These are phyloP conservation scores for Botryotinia convoluta DNA, from an alignment of 2,329 filamentous ascomycete genomes.

Conservation along the genomic window DNA sequence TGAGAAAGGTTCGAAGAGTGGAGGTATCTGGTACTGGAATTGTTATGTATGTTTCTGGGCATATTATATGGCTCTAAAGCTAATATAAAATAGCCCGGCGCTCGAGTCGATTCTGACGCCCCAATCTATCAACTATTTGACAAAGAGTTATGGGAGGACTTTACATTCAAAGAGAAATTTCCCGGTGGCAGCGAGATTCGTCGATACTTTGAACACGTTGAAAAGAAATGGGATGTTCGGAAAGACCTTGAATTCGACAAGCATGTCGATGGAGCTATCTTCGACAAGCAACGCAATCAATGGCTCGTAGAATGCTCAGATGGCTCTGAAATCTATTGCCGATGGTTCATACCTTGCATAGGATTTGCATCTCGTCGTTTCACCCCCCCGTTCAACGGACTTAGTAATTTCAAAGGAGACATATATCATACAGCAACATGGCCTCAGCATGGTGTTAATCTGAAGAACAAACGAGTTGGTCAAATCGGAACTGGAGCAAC, in stretches of 20 bases:
- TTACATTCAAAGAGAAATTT: conserved; percentile 55
- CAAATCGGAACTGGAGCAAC: conserved; percentile 30
- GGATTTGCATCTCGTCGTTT: conserved; percentile 33
- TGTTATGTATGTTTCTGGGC: conserved; percentile 38
- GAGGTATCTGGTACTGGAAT: conserved; percentile 49
- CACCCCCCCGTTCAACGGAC: conserved; percentile 29
- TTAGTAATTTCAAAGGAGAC: conserved; percentile 32
- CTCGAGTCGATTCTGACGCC: conserved; percentile 44
- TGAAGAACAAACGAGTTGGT: conserved; percentile 34
- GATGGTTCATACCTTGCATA: conserved; percentile 31
- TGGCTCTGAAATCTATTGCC: conserved; percentile 33
- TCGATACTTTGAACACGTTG: conserved; percentile 58
- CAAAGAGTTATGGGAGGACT: conserved; percentile 47
- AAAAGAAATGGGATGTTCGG: conserved; percentile 52
- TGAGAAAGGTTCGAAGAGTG: conserved; percentile 51
- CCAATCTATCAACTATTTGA: conserved; percentile 47
- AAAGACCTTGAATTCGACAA: conserved; percentile 44
- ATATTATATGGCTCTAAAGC: background rate
- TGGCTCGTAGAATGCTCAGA: conserved; percentile 44
- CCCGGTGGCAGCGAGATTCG: conserved; percentile 52
- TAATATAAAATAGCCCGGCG: conserved; percentile 42
- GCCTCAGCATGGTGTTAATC: conserved; percentile 44
- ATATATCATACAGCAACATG: conserved; percentile 31
- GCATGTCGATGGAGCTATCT: conserved; percentile 43
- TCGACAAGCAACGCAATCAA: conserved; percentile 38